Evolutionary conservation across 2,329 filamentous ascomycete genomes (phyloP).

Genomic region (Xylariaceae sp.): DNA sequence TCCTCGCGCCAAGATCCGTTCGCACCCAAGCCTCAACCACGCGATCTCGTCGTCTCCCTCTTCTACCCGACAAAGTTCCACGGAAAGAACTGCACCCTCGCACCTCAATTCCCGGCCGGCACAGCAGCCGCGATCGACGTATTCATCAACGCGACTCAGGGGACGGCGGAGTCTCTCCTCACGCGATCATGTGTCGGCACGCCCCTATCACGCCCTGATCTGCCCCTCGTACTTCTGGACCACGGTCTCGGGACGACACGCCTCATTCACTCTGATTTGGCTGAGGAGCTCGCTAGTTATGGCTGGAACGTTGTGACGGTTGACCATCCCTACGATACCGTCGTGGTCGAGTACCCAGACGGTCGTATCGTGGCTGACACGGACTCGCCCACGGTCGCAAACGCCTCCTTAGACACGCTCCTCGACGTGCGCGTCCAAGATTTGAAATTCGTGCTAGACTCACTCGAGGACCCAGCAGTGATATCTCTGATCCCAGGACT

Average conservation of each 20-base stretch:
- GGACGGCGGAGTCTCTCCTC: slow-evolving; percentile 10
- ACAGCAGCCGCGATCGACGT: slow-evolving; percentile 10
- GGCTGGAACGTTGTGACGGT: slow-evolving; percentile 44
- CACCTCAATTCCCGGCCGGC: slow-evolving; percentile 12
- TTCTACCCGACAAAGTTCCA: slow-evolving; percentile 24
- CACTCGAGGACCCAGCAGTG: slow-evolving; percentile 22
- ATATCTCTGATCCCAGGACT: slow-evolving; percentile 35
- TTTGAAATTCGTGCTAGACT: slow-evolving; percentile 35
- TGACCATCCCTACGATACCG: slow-evolving; percentile 45
- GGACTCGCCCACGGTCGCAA: slow-evolving; percentile 21
- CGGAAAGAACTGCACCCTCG: slow-evolving; percentile 10
- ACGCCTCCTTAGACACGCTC: background rate
- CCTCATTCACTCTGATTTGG: slow-evolving; percentile 39
- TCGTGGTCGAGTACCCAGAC: slow-evolving; percentile 43
- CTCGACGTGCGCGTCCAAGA: slow-evolving; percentile 35
- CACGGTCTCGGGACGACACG: slow-evolving; percentile 41
- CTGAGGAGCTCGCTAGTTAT: slow-evolving; percentile 41
- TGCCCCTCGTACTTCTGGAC: slow-evolving; percentile 38
- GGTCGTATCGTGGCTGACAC: slow-evolving; percentile 29
- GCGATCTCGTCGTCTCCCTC: slow-evolving; percentile 24
- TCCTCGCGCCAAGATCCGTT: slow-evolving; percentile 20
- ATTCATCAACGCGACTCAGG: slow-evolving; percentile 4
- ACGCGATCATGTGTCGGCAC: slow-evolving; percentile 21
- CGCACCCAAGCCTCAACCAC: slow-evolving; percentile 18
- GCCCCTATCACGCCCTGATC: slow-evolving; percentile 18